phyloP scores from a whole-genome alignment of 306 rosid genomes.

The Abrus pulchellus region DNA sequence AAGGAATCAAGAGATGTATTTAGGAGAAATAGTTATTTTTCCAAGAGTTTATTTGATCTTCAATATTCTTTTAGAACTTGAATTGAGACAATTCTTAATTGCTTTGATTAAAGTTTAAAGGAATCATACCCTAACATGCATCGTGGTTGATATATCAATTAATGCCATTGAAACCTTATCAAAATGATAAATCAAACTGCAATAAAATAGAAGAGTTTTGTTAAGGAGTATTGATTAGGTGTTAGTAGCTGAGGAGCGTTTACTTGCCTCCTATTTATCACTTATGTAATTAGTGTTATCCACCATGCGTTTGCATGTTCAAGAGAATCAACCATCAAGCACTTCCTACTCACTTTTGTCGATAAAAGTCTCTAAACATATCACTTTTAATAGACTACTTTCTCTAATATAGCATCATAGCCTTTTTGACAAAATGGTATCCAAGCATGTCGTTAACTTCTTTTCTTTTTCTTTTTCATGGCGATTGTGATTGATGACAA shows the following conservation, averaged over 20 bases:
- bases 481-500: neutral
- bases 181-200: slow-evolving; percentile 10
- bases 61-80: too few species aligned
- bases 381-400: neutral
- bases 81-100: too few species aligned
- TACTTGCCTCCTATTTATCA: neutral
- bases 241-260: too few species aligned
- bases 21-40: too few species aligned
- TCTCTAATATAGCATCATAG: neutral
- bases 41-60: too few species aligned
- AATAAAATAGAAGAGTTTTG: neutral
- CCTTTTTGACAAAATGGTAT: neutral
- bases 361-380: neutral
- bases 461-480: neutral
- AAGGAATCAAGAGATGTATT: too few species aligned
- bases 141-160: too few species aligned
- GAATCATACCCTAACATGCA: too few species aligned
- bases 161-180: neutral
- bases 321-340: neutral
- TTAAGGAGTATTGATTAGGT: too few species aligned
- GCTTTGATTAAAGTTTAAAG: too few species aligned
- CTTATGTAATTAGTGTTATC: neutral
- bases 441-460: too few species aligned
- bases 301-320: neutral
- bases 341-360: neutral